Conservation (phyloP, 345 rosid genomes). For the thale cress (Arabidopsis thaliana) region TAIR10.1 NC_003071.7:19311501-19312000, state of each 20-base stretch:
- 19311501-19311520: not conserved
- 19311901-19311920: slow-evolving; percentile 64
- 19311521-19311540: slow-evolving; percentile 62
- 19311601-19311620: slow-evolving; percentile 60
- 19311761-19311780: slow-evolving; percentile 86
- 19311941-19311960: slow-evolving; percentile 66
- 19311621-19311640: slow-evolving; percentile 69
- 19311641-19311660: slow-evolving; percentile 61
- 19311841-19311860: slow-evolving; percentile 86
- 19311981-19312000: slow-evolving; percentile 60
- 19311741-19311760: slow-evolving; percentile 78
- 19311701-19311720: slow-evolving; percentile 62
- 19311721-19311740: slow-evolving; percentile 64
- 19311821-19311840: slow-evolving; percentile 91
- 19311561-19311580: slow-evolving; percentile 72
- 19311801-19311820: slow-evolving; percentile 75
- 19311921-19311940: slow-evolving; percentile 55
- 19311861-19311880: slow-evolving; percentile 65
- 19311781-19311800: slow-evolving; percentile 76
- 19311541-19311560: too few species aligned
- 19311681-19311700: slow-evolving; percentile 80
- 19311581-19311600: slow-evolving; percentile 86
- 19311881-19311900: slow-evolving; percentile 69
- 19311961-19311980: slow-evolving; percentile 70
- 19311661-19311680: slow-evolving; percentile 69